These are phyloP conservation scores for Cyclostephanos tholiformis DNA, from an alignment of 108 stramenopile species.

Conservation along the genomic window DNA sequence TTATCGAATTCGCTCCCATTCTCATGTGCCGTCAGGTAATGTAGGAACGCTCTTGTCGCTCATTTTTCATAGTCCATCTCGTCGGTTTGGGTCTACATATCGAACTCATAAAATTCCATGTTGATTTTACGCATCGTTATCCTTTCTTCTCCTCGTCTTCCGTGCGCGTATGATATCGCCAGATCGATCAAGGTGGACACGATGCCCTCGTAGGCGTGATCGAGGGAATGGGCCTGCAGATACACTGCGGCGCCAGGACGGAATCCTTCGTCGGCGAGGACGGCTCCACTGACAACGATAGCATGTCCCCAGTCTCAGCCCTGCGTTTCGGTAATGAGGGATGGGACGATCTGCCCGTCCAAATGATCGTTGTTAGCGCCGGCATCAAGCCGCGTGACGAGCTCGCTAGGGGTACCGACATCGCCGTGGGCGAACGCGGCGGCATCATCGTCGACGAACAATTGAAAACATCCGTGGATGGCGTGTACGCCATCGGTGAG, in stretches of 20 bases:
- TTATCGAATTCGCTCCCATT: slow-evolving; percentile 92
- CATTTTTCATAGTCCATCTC: too few species aligned
- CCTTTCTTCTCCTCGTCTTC: too few species aligned
- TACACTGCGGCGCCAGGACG: slow-evolving; percentile 91
- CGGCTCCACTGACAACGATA: slow-evolving; percentile 78
- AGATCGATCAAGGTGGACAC: slow-evolving; percentile 92
- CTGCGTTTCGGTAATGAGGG: slow-evolving; percentile 82
- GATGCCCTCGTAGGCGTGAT: slow-evolving; percentile 90
- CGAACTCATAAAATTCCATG: neutral
- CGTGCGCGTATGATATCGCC: neutral
- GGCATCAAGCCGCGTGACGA: slow-evolving; percentile 96
- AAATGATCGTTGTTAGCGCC: slow-evolving; percentile 90
- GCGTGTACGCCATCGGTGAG: slow-evolving; percentile 93
- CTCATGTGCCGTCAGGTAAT: slow-evolving; percentile 90
- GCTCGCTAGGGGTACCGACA: slow-evolving; percentile 67
- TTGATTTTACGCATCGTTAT: neutral
- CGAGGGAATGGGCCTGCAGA: slow-evolving; percentile 90
- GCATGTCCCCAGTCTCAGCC: slow-evolving; percentile 69
- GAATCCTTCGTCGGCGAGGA: slow-evolving; percentile 86
- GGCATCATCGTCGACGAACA: slow-evolving; percentile 90
- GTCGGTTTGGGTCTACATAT: too few species aligned
- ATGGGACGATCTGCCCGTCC: slow-evolving; percentile 89
- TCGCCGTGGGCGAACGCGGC: slow-evolving; percentile 88
- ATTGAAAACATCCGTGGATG: slow-evolving; percentile 72
- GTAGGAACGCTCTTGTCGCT: neutral